A percentile compares a stretch with the other conserved stretches of the same genome.
These are phyloP conservation scores for Aspergillus ibericus DNA, from an alignment of 2,329 filamentous ascomycete genomes.

Conservation along the genomic window DNA sequence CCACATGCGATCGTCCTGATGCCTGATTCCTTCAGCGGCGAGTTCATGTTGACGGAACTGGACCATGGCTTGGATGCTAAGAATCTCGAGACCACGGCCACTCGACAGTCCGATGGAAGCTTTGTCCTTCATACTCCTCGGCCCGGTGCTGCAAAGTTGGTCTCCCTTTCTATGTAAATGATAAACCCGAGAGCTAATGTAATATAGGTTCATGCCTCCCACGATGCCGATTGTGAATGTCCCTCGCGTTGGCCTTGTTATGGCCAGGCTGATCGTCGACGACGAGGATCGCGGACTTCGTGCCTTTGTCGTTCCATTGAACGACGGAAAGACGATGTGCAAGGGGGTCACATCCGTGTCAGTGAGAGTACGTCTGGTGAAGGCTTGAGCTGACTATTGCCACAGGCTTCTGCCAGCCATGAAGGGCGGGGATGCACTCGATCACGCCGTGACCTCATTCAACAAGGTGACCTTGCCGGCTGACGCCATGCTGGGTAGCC, in stretches of 20 bases:
- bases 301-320: constrained; percentile 17
- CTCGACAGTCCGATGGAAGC: constrained; percentile 3
- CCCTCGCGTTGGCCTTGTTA: constrained; percentile 15
- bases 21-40: no score
- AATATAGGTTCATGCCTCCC: constrained; percentile 20
- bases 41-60: constrained; percentile 15
- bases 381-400: not conserved
- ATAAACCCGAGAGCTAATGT: not conserved
- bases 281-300: constrained; percentile 19
- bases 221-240: constrained; percentile 12
- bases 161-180: not conserved
- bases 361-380: not conserved
- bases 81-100: constrained; percentile 16
- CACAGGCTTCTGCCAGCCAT: constrained; percentile 10
- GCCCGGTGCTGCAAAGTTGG: not conserved
- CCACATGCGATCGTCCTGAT: no score
- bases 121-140: constrained; percentile 2
- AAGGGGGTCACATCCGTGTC: not conserved
- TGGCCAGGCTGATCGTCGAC: constrained; percentile 17
- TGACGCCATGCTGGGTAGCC: constrained; percentile 12
- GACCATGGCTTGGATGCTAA: constrained; percentile 14
- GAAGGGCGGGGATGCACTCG: constrained; percentile 10
- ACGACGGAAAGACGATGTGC: constrained; percentile 16
- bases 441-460: constrained; percentile 22
- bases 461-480: constrained; percentile 14